phyloP scores from a whole-genome alignment of 441 rosid genomes.

The Populus trichocarpa region DNA sequence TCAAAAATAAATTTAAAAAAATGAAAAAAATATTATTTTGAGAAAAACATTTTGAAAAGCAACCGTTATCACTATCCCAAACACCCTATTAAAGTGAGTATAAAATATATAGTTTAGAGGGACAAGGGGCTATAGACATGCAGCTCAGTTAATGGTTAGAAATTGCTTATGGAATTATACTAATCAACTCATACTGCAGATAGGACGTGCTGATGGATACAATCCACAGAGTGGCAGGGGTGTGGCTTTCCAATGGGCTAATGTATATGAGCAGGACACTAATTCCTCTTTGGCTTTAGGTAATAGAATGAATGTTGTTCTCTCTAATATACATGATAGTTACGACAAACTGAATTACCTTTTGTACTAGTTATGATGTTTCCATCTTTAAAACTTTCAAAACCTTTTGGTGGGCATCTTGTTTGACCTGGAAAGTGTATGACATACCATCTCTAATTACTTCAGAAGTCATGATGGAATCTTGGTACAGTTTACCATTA shows the following conservation, averaged over 20 bases:
- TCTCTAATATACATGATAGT: not conserved
- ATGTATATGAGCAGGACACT: conserved; percentile 47
- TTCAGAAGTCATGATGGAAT: not conserved
- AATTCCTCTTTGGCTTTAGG: conserved; percentile 33
- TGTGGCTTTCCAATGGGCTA: conserved; percentile 63
- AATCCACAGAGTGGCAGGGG: conserved; percentile 53
- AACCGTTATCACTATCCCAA: too few species aligned
- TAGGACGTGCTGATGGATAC: conserved; percentile 67
- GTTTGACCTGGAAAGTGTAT: not conserved
- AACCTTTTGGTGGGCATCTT: not conserved
- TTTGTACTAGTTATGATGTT: not conserved
- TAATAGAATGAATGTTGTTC: conserved; percentile 11
- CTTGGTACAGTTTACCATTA: not conserved
- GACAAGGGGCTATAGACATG: not conserved
- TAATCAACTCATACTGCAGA: conserved; percentile 38
- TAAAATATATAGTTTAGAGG: not conserved
- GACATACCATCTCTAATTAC: not conserved
- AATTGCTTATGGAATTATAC: conserved; percentile 13
- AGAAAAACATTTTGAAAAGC: too few species aligned
- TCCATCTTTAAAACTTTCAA: not conserved
- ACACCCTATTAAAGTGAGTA: not conserved
- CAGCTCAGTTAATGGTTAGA: not conserved
- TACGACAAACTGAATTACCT: not conserved
- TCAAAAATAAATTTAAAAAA: too few species aligned
- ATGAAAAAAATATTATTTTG: too few species aligned